Conservation (phyloP, 208 protist genomes). For the Perkinsela sp. region DNA sequence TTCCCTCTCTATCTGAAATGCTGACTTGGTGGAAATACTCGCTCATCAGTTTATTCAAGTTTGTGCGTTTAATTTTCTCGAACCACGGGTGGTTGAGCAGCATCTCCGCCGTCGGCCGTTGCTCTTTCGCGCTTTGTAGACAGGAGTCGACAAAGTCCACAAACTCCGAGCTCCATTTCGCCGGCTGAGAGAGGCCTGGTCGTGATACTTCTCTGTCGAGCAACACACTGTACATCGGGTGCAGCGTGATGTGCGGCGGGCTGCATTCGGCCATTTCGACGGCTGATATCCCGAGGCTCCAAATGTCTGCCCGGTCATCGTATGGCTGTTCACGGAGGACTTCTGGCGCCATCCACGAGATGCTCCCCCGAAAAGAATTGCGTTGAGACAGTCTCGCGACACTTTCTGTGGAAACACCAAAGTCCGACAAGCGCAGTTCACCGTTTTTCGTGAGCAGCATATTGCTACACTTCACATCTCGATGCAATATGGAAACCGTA, state of each 20-base stretch:
- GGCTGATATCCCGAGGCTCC: conserved; percentile 75
- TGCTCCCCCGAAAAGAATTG: conserved; percentile 62
- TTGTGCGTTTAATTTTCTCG: background rate
- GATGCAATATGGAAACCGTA: conserved; percentile 41
- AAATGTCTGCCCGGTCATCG: conserved; percentile 70
- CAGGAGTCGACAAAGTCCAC: conserved; percentile 31
- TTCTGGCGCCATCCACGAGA: conserved; percentile 74
- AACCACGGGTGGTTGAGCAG: conserved; percentile 16
- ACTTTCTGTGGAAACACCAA: conserved; percentile 50
- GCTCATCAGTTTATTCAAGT: background rate
- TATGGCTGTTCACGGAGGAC: conserved; percentile 59
- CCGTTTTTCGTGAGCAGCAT: conserved; percentile 56
- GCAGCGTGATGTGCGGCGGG: conserved; percentile 62
- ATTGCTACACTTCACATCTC: conserved; percentile 75
- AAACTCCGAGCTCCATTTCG: conserved; percentile 9
- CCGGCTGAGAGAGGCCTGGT: background rate
- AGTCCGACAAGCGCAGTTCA: conserved; percentile 67
- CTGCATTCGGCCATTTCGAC: conserved; percentile 81
- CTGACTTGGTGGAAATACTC: background rate
- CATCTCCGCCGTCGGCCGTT: conserved; percentile 16
- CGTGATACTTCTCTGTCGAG: background rate
- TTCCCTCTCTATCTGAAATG: background rate
- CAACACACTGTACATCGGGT: conserved; percentile 6
- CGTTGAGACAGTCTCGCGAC: conserved; percentile 38
- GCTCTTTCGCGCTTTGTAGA: conserved; percentile 12